Conservation (phyloP, 306 rosid genomes). For the Cyamopsis tetragonoloba region DNA sequence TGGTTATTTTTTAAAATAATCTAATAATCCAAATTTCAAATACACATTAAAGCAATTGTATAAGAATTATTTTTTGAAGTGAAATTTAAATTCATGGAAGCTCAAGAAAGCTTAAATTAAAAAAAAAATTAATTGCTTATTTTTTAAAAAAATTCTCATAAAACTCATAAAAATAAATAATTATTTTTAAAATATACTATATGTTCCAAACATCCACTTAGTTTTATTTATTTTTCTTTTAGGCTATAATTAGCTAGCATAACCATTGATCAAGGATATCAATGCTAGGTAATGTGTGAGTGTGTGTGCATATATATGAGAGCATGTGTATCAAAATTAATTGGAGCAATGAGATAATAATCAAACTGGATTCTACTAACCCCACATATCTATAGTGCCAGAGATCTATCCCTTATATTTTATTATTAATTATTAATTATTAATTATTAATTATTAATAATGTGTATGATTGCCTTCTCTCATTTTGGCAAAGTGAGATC, state of each 20-base stretch:
- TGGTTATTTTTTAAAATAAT: too few species aligned
- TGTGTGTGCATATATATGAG: background rate
- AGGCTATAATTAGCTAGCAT: background rate
- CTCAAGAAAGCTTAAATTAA: too few species aligned
- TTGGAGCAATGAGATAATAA: background rate
- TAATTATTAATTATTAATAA: background rate
- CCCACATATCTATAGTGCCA: constrained; percentile 22
- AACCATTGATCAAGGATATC: background rate
- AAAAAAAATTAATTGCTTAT: too few species aligned
- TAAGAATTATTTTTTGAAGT: too few species aligned
- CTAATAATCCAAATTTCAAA: too few species aligned
- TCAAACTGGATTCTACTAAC: background rate
- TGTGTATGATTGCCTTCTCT: background rate
- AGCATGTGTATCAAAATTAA: background rate
- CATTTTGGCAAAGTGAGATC: constrained; percentile 33
- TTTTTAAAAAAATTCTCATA: too few species aligned
- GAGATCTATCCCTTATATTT: constrained; percentile 12
- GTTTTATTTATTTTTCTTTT: background rate
- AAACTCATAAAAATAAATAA: too few species aligned
- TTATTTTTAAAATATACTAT: too few species aligned
- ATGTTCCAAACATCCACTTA: too few species aligned
- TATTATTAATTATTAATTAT: background rate
- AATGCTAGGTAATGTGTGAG: background rate
- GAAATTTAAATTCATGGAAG: too few species aligned
- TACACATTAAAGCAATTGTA: too few species aligned